A percentile compares a stretch with the other conserved stretches of the same genome.
Evolutionary conservation across 495 filamentous ascomycete species (phyloP).

Genomic region (Tuber umbilicatum): DNA sequence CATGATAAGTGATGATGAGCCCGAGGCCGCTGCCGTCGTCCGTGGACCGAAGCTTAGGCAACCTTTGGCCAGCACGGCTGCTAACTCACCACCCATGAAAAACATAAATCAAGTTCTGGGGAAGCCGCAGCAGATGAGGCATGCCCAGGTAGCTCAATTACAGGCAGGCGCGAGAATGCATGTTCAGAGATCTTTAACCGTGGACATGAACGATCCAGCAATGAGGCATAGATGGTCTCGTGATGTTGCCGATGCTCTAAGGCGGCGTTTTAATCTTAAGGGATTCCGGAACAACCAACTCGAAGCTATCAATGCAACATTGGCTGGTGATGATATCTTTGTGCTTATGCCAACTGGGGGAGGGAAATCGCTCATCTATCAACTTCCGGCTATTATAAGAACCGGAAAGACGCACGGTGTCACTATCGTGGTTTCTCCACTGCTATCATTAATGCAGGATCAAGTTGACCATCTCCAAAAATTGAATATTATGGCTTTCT

Average conservation of each 20-base stretch:
- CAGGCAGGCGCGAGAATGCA: slow-evolving; percentile 22
- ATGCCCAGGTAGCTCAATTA: slow-evolving; percentile 15
- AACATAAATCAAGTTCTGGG: slow-evolving; percentile 32
- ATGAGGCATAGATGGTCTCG: slow-evolving; percentile 68
- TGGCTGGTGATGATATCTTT: slow-evolving; percentile 80
- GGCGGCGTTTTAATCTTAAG: slow-evolving; percentile 70
- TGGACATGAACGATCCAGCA: slow-evolving; percentile 42
- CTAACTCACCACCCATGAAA: slow-evolving; percentile 23
- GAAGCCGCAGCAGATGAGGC: slow-evolving; percentile 10
- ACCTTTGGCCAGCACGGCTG: slow-evolving; percentile 21
- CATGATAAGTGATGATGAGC: slow-evolving; percentile 34
- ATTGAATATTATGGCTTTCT: slow-evolving; percentile 68
- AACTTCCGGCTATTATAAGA: slow-evolving; percentile 78
- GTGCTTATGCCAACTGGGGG: slow-evolving; percentile 97
- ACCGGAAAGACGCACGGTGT: slow-evolving; percentile 76
- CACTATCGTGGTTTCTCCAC: slow-evolving; percentile 87
- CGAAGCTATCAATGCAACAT: slow-evolving; percentile 88
- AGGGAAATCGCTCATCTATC: slow-evolving; percentile 94
- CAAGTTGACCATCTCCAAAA: slow-evolving; percentile 73
- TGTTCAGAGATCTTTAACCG: slow-evolving; percentile 30
- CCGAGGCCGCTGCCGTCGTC: slow-evolving; percentile 8
- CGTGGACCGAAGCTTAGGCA: not conserved
- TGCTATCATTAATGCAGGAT: slow-evolving; percentile 94
- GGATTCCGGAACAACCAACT: slow-evolving; percentile 89
- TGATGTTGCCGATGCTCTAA: slow-evolving; percentile 71